Evolutionary conservation across 148 eudicot species (phyloP).

Genomic region (Cornus florida): DNA sequence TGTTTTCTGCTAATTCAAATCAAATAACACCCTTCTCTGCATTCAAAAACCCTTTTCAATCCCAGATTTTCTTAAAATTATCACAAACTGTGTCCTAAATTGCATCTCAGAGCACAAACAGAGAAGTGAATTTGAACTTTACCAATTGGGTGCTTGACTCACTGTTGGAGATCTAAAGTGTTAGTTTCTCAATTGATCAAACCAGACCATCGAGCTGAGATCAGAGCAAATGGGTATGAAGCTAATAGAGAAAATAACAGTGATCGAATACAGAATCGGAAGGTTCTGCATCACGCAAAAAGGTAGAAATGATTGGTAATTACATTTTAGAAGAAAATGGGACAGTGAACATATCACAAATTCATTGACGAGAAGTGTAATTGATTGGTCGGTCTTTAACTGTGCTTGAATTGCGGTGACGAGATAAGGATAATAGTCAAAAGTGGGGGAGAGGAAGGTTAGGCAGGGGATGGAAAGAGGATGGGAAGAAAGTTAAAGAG

Average conservation of each 20-base stretch:
- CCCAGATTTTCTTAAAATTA: neutral
- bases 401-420: constrained; percentile 4
- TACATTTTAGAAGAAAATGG: neutral
- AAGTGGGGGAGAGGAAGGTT: neutral
- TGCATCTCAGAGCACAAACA: constrained; percentile 7
- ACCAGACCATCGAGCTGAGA: neutral
- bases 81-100: constrained; percentile 8
- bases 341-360: neutral
- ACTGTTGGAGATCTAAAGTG: neutral
- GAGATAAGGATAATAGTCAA: neutral
- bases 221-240: neutral
- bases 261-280: neutral
- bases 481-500: neutral
- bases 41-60: neutral
- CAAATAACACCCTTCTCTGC: constrained; percentile 10
- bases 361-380: neutral
- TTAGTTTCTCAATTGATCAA: neutral
- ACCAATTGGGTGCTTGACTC: neutral
- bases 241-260: neutral
- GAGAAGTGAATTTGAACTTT: neutral
- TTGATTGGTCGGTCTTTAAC: neutral
- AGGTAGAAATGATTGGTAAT: neutral
- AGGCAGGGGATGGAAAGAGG: neutral
- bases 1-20: constrained; percentile 4
- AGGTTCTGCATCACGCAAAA: neutral